Base-by-base conservation (phyloP, 1,284 basidiomycete genomes). In the Ustilago cynodontis region DNA sequence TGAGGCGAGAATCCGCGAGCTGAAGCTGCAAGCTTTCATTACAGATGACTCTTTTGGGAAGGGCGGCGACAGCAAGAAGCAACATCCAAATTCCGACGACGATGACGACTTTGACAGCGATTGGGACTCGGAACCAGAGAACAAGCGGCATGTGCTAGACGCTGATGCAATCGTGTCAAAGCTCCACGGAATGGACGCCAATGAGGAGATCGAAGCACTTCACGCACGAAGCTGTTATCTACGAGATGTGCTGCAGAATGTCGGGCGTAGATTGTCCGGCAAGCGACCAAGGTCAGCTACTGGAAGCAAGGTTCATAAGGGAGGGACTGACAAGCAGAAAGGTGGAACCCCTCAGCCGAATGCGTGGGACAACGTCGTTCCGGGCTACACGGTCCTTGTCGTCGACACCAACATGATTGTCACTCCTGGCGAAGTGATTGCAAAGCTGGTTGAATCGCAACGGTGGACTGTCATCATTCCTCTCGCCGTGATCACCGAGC, bases 331-430 rank as follows among this genome's bases (percentile, higher is more conserved):
- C 37, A 88, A 89, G 51, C 39, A 41, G 4, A 80, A 78, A 37
- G 63, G 71, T 8, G 68, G 71, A 20, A 24, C 43, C 7, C 31
- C 43, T 18, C 63, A 59, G 33, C 53, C 63, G 18, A 53, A 51
- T 43, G 52, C 51, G 2, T 52, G 41, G 31, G 65, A 55, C 14
- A 26, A 88, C 43, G 89, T 94, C 65, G 88, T 93, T 7, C 90
- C 94, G 0, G 95, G 95, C 1, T 97, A 95, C 86, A 94, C 94
- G 2, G 89, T 93, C 43, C 91, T 99, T 59, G 91, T 99, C 7
- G 89, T 98, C 80, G 95, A 98, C 87, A 98, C 95, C 55, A 98
- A 98, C 87, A 92, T 98, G 67, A 88, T 92, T 70, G 89, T 98
- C 71, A 74, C 76, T 10, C 70, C 76, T 1, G 76, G 71, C 35